Percentiles rank a stretch among this genome's conserved stretches.
phyloP scores from a whole-genome alignment of 2,329 filamentous ascomycete genomes.

The Aspergillus fijiensis region DNA sequence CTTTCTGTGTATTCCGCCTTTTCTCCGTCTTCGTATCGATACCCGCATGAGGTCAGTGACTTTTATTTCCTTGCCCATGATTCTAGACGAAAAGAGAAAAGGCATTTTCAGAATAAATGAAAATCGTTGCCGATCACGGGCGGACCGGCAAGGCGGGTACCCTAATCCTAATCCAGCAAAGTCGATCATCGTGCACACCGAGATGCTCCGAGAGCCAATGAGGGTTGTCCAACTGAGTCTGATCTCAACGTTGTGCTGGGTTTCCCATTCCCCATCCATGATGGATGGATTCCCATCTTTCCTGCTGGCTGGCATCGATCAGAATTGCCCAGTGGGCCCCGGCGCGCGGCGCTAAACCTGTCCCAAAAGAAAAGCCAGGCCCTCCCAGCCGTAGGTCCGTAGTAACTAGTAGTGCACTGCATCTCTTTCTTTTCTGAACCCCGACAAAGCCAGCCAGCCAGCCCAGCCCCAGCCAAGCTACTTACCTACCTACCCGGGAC shows the following conservation, averaged over 20 bases:
- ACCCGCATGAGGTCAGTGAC: neutral
- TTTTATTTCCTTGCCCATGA: too few species aligned
- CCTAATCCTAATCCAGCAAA: conserved; percentile 11
- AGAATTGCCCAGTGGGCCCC: neutral
- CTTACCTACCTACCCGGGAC: too few species aligned
- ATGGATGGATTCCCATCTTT: neutral
- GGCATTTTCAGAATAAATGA: neutral
- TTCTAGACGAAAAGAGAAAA: too few species aligned
- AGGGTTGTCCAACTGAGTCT: neutral
- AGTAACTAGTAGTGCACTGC: too few species aligned
- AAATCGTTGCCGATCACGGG: conserved; percentile 20
- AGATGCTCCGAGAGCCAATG: conserved; percentile 23
- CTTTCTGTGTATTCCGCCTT: too few species aligned
- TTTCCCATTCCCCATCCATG: too few species aligned
- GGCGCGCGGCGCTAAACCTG: neutral
- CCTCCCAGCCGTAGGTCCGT: neutral
- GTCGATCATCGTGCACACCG: conserved; percentile 14
- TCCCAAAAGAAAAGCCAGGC: neutral
- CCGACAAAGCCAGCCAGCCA: neutral
- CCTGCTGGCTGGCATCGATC: conserved; percentile 8
- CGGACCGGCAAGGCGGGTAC: conserved; percentile 25
- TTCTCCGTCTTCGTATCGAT: too few species aligned
- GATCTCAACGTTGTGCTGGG: conserved; percentile 19
- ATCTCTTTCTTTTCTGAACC: neutral
- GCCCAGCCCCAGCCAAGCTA: neutral